These are phyloP conservation scores for Cucurbita argyrosperma DNA, from an alignment of 306 rosid species.

Conservation along the genomic window DNA sequence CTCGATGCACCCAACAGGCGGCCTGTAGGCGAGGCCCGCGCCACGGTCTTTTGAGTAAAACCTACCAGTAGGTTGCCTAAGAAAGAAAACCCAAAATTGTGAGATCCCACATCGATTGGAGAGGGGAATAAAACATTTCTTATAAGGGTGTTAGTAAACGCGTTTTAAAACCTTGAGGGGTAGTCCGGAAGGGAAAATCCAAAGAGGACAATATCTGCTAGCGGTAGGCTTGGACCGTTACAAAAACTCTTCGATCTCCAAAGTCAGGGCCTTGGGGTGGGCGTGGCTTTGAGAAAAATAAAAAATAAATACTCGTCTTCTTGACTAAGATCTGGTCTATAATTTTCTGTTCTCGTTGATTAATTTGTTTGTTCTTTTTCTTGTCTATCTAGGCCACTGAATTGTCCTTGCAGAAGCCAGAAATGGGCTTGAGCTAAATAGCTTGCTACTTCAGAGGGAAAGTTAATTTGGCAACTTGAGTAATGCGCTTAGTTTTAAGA, in stretches of 20 bases:
- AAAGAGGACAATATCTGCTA: no score
- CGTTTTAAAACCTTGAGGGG: no score
- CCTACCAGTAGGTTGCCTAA: no score
- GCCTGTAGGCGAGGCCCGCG: not conserved
- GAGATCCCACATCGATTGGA: no score
- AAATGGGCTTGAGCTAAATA: not conserved
- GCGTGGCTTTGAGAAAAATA: not conserved
- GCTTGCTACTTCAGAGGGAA: not conserved
- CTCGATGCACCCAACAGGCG: not conserved
- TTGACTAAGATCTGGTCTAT: not conserved
- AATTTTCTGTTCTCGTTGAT: not conserved
- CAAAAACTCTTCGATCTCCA: no score
- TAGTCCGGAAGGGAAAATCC: no score
- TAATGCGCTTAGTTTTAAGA: slow-evolving; percentile 53
- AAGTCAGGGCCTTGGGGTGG: not conserved
- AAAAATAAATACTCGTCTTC: not conserved
- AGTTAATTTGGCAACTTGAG: slow-evolving; percentile 6
- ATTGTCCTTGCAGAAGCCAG: not conserved
- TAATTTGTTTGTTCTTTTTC: not conserved
- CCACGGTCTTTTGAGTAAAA: not conserved
- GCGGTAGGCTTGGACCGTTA: no score
- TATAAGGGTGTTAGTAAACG: no score
- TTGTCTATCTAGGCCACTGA: not conserved
- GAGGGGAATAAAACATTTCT: no score
- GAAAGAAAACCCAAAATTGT: no score